These are phyloP conservation scores for Podaxis pistillaris DNA, from an alignment of 768 basidiomycete genomes.

Conservation along the genomic window DNA sequence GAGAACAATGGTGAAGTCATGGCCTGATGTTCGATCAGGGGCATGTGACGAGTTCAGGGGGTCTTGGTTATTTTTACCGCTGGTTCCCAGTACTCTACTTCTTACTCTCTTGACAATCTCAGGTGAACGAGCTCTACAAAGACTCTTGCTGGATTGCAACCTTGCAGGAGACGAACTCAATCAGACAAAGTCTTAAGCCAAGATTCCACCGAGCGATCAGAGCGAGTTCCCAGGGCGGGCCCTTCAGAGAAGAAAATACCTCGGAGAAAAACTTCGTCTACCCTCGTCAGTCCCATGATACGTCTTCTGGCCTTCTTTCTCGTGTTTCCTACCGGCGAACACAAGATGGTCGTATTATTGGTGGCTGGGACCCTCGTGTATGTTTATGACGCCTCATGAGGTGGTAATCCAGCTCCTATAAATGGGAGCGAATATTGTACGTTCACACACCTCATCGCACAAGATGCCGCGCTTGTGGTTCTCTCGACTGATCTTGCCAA, in stretches of 20 bases:
- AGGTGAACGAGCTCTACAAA: neutral
- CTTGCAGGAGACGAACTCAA: neutral
- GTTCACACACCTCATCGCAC: neutral
- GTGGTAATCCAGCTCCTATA: neutral
- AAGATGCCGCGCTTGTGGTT: constrained; percentile 2
- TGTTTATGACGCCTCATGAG: neutral
- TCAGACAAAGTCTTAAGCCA: neutral
- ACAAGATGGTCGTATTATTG: neutral
- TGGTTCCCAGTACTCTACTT: neutral
- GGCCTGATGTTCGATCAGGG: neutral
- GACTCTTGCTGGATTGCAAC: too few relatives aligned
- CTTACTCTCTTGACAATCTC: neutral
- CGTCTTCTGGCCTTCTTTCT: constrained; percentile 1
- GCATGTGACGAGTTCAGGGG: neutral
- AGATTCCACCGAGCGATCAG: neutral
- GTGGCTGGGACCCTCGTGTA: neutral
- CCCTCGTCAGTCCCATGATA: neutral
- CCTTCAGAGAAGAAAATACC: neutral
- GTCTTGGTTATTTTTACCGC: neutral
- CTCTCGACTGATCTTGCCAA: neutral
- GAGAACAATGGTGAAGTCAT: neutral
- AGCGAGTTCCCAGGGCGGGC: neutral
- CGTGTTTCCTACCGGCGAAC: neutral
- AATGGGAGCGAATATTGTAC: neutral
- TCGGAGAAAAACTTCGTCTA: neutral